These are phyloP conservation scores for Cytospora mali DNA, from an alignment of 2,329 filamentous ascomycete species.

Conservation along the genomic window DNA sequence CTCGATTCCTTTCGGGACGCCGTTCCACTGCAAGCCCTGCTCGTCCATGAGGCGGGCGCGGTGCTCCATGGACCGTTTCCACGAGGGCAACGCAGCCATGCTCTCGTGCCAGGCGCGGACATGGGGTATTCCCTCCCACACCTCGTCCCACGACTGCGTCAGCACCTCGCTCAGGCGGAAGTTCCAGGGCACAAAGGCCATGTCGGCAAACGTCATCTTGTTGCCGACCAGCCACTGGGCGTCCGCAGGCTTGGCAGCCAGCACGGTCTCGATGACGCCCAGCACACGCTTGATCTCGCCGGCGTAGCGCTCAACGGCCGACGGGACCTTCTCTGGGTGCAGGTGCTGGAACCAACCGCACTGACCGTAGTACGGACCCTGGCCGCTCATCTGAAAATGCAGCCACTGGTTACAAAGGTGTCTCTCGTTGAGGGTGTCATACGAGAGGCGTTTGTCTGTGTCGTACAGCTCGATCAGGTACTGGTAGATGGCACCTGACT, in stretches of 20 bases:
- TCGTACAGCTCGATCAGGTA: conserved; percentile 36
- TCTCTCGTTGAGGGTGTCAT: conserved; percentile 28
- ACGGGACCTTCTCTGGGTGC: conserved; percentile 35
- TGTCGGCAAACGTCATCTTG: conserved; percentile 33
- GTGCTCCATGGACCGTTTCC: conserved; percentile 39
- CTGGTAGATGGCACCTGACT: conserved; percentile 32
- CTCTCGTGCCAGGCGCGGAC: conserved; percentile 41
- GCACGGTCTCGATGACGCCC: conserved; percentile 31
- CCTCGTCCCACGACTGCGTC: conserved; percentile 31
- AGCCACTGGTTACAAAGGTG: conserved; percentile 38
- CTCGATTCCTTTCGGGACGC: conserved; percentile 40
- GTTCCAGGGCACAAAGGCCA: conserved; percentile 34
- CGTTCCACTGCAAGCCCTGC: conserved; percentile 41
- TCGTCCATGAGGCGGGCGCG: conserved; percentile 41
- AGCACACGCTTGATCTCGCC: conserved; percentile 34
- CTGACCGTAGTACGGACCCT: conserved; percentile 51
- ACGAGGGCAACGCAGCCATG: conserved; percentile 38
- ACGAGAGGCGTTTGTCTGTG: conserved; percentile 30
- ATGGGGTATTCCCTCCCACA: conserved; percentile 33
- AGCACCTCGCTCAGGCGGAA: conserved; percentile 31
- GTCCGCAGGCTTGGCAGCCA: conserved; percentile 26
- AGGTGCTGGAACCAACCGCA: conserved; percentile 40
- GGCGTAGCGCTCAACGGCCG: conserved; percentile 32
- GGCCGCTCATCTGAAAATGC: conserved; percentile 47
- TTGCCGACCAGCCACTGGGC: conserved; percentile 34